Conservation (phyloP, 1,284 basidiomycete species). For the Papiliotrema flavescens region DNA sequence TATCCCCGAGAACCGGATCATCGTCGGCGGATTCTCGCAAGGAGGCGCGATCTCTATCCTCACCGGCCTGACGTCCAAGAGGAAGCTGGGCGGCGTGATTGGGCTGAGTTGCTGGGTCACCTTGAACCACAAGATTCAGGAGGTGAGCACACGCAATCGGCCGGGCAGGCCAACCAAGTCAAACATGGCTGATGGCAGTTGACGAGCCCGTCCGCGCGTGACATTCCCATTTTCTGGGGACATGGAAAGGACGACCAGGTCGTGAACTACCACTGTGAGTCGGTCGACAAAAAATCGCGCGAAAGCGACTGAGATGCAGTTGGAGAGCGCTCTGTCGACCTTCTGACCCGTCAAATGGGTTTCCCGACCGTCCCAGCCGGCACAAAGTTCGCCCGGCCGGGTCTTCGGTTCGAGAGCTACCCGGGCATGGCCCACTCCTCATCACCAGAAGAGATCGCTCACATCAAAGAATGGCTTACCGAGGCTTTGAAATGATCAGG, state of each 20-base stretch:
- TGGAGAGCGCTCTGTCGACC: constrained; percentile 56
- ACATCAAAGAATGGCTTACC: constrained; percentile 51
- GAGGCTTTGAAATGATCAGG: constrained; percentile 31
- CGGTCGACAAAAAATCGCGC: too few relatives aligned
- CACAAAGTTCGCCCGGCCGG: constrained; percentile 40
- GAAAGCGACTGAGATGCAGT: constrained; percentile 20
- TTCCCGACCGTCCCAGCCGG: constrained; percentile 48
- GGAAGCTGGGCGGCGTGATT: constrained; percentile 68
- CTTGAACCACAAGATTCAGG: constrained; percentile 60
- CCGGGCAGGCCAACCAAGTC: constrained; percentile 1
- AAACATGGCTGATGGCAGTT: constrained; percentile 10
- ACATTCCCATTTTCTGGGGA: constrained; percentile 80
- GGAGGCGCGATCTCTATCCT: constrained; percentile 75
- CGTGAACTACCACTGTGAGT: constrained; percentile 55
- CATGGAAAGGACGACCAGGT: constrained; percentile 76
- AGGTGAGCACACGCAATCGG: constrained; percentile 51
- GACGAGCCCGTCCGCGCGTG: constrained; percentile 40
- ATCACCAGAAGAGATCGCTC: constrained; percentile 60
- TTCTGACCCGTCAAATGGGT: constrained; percentile 57
- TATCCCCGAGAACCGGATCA: constrained; percentile 54
- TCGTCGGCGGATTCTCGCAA: constrained; percentile 85
- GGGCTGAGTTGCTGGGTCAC: constrained; percentile 75
- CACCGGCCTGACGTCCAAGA: constrained; percentile 63
- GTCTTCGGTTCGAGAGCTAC: constrained; percentile 50
- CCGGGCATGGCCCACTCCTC: constrained; percentile 60